Percentiles rank a stretch among this genome's conserved stretches.
Conservation (phyloP, 371 early-diverging fungal species). For the Mycotypha africana region DNA sequence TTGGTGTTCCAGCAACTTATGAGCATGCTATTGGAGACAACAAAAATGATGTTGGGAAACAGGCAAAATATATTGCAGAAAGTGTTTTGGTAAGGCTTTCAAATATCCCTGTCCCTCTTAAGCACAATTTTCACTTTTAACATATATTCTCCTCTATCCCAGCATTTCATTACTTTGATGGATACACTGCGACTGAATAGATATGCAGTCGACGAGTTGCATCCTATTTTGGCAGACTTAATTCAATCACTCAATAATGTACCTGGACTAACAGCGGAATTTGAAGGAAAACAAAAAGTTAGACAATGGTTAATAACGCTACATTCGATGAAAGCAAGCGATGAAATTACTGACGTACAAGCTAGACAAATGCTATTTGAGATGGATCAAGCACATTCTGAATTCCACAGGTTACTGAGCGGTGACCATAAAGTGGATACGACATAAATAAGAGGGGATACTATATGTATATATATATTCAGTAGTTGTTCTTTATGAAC, state of each 20-base stretch:
- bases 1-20: slow-evolving; percentile 86
- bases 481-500: no score
- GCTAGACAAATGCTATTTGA: slow-evolving; percentile 92
- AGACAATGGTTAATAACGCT: slow-evolving; percentile 87
- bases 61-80: slow-evolving; percentile 83
- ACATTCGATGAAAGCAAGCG: slow-evolving; percentile 89
- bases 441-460: neutral
- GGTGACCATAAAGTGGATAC: slow-evolving; percentile 29
- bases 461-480: no score
- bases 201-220: slow-evolving; percentile 87
- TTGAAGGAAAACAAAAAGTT: slow-evolving; percentile 76
- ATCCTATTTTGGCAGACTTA: slow-evolving; percentile 86
- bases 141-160: neutral
- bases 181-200: slow-evolving; percentile 85
- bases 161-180: slow-evolving; percentile 90
- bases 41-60: slow-evolving; percentile 43
- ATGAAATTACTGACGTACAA: slow-evolving; percentile 84
- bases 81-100: slow-evolving; percentile 67
- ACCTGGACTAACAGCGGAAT: slow-evolving; percentile 72
- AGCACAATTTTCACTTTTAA: no score
- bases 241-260: slow-evolving; percentile 85
- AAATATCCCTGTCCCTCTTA: no score
- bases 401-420: slow-evolving; percentile 58
- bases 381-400: slow-evolving; percentile 72
- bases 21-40: slow-evolving; percentile 72